phyloP scores from a whole-genome alignment of 73 alveolate genomes.

The Paramecium sonneborni region DNA sequence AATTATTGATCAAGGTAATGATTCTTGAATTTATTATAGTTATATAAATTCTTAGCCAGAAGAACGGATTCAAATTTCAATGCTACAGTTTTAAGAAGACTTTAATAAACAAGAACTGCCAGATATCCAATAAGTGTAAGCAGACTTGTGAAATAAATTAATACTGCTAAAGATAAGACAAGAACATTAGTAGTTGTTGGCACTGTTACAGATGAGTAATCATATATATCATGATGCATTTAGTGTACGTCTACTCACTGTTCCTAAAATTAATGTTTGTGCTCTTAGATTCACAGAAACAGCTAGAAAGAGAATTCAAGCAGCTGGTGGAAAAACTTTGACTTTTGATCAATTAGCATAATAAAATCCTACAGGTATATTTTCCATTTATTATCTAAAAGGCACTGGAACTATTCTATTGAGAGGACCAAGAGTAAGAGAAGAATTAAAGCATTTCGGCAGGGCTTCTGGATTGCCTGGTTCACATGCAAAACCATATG shows the following conservation, averaged over 20 bases:
- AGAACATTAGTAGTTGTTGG: constrained; percentile 92
- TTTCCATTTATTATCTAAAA: background rate
- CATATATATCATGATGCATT: background rate
- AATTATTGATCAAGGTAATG: constrained; percentile 52
- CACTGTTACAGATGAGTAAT: constrained; percentile 93
- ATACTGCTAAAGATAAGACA: constrained; percentile 69
- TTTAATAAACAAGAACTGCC: constrained; percentile 84
- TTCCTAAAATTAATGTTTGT: constrained; percentile 93
- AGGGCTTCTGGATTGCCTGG: constrained; percentile 94
- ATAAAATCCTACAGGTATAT: constrained; percentile 87
- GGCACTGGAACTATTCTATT: constrained; percentile 91
- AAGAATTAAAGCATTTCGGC: constrained; percentile 95
- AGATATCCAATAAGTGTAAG: constrained; percentile 94
- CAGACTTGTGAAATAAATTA: constrained; percentile 85
- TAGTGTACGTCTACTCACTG: constrained; percentile 81
- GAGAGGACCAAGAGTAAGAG: constrained; percentile 97
- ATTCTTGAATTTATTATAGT: constrained; percentile 49
- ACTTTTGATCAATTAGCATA: constrained; percentile 96
- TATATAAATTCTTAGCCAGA: constrained; percentile 96
- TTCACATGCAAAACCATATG: constrained; percentile 72
- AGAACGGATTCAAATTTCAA: constrained; percentile 96
- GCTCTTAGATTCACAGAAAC: constrained; percentile 97
- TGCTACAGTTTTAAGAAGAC: constrained; percentile 89
- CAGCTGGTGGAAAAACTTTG: constrained; percentile 95
- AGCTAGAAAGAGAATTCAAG: constrained; percentile 96